These are phyloP conservation scores for Paraphysoderma sedebokerense DNA, from an alignment of 371 early-diverging fungal species.

Conservation along the genomic window DNA sequence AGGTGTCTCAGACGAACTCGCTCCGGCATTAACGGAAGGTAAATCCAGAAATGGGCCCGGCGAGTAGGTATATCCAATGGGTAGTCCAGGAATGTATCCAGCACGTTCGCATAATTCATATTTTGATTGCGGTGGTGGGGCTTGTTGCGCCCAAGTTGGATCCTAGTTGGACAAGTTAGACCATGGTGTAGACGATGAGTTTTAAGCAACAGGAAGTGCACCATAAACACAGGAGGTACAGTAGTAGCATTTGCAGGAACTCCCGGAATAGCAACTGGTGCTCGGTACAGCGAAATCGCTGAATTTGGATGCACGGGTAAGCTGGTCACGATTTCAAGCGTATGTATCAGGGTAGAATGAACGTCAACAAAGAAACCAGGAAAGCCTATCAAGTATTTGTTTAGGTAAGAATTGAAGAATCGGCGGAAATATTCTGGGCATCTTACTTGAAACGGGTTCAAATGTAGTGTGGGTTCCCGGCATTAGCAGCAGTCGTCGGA, in stretches of 20 bases:
- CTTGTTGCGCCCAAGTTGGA: background rate
- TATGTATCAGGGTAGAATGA: too few relatives aligned
- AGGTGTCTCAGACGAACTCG: background rate
- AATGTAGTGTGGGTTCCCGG: too few relatives aligned
- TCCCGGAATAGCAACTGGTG: slow-evolving; percentile 4
- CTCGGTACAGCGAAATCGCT: background rate
- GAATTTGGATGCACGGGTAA: slow-evolving; percentile 1
- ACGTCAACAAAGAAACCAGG: too few relatives aligned
- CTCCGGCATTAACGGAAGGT: background rate
- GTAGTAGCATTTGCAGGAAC: slow-evolving; percentile 8
- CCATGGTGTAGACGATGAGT: background rate
- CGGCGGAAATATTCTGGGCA: too few relatives aligned
- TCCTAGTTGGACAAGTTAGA: background rate
- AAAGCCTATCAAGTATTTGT: too few relatives aligned
- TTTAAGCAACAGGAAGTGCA: background rate
- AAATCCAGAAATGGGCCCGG: slow-evolving; percentile 4
- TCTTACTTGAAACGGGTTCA: too few relatives aligned
- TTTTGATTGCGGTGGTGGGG: background rate
- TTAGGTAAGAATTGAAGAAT: too few relatives aligned
- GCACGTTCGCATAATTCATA: slow-evolving; percentile 4
- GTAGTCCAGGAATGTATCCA: slow-evolving; percentile 3
- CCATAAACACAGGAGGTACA: slow-evolving; percentile 7
- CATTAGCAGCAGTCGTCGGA: too few relatives aligned
- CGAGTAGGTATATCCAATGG: slow-evolving; percentile 6
- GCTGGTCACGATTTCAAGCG: too few relatives aligned